Percentiles rank a stretch among this genome's conserved stretches.
These are phyloP conservation scores for Saraca asoca DNA, from an alignment of 331 rosid species.

Conservation along the genomic window DNA sequence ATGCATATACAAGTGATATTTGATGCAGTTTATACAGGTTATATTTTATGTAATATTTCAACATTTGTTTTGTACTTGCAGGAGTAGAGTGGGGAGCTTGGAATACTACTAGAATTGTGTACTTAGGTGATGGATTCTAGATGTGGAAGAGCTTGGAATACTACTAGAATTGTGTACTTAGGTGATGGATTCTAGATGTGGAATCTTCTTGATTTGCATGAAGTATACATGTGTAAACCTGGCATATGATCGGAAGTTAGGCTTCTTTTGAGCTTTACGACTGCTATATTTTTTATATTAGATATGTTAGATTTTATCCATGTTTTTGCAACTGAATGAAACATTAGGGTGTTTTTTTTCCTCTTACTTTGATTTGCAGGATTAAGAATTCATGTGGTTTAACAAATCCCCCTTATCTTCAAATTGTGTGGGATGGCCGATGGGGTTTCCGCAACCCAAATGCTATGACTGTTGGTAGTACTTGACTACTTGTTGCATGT, in stretches of 20 bases:
- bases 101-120: conserved; percentile 1
- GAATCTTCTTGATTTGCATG: not conserved
- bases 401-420: not conserved
- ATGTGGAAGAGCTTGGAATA: conserved; percentile 4
- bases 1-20: not conserved
- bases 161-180: conserved; percentile 4
- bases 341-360: not conserved
- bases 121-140: conserved; percentile 14
- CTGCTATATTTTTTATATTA: too few relatives aligned
- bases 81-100: conserved; percentile 37
- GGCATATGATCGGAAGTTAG: conserved; percentile 6
- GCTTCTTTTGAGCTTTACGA: not conserved
- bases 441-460: too few relatives aligned
- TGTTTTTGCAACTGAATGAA: conserved; percentile 8
- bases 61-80: conserved; percentile 14
- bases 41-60: conserved; percentile 12
- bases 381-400: conserved; percentile 1
- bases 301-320: not conserved
- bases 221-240: conserved; percentile 17
- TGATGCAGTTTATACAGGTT: not conserved
- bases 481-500: too few relatives aligned
- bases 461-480: too few relatives aligned
- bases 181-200: conserved; percentile 15
- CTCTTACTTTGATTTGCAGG: conserved; percentile 7
- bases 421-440: not conserved